phyloP scores from a whole-genome alignment of 1,284 basidiomycete genomes.

The Ceratobasidium sp. region DNA sequence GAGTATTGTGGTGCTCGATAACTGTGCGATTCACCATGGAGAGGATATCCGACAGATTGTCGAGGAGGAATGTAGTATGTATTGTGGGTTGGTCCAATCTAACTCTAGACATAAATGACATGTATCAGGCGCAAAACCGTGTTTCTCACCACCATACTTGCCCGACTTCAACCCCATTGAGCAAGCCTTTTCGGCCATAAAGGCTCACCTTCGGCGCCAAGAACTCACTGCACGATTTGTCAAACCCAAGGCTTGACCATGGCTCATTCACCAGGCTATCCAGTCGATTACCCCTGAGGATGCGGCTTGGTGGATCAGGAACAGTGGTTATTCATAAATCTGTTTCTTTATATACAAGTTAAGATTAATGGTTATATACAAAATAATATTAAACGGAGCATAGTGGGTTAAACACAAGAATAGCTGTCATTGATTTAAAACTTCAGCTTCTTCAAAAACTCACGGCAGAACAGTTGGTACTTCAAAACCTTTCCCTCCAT shows the following conservation, averaged over 20 bases:
- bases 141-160: slow-evolving; percentile 44
- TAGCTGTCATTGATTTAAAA: too few relatives aligned
- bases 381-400: too few relatives aligned
- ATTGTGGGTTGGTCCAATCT: background rate
- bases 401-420: too few relatives aligned
- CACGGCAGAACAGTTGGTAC: background rate
- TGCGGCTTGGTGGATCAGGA: slow-evolving; percentile 13
- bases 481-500: background rate
- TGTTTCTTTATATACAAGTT: slow-evolving; percentile 11
- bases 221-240: background rate
- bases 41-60: slow-evolving; percentile 23
- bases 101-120: background rate
- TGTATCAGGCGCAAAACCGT: background rate
- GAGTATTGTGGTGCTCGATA: slow-evolving; percentile 33
- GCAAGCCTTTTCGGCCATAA: slow-evolving; percentile 47
- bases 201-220: slow-evolving; percentile 22
- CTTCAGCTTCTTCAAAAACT: background rate
- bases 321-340: background rate
- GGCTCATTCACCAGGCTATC: background rate
- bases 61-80: background rate
- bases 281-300: slow-evolving; percentile 27
- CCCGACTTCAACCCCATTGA: slow-evolving; percentile 46
- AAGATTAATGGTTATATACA: background rate
- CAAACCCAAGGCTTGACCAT: background rate
- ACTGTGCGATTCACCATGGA: slow-evolving; percentile 31